phyloP scores from a whole-genome alignment of 1,139 yeast genomes.

The Taiozyma sp. region DNA sequence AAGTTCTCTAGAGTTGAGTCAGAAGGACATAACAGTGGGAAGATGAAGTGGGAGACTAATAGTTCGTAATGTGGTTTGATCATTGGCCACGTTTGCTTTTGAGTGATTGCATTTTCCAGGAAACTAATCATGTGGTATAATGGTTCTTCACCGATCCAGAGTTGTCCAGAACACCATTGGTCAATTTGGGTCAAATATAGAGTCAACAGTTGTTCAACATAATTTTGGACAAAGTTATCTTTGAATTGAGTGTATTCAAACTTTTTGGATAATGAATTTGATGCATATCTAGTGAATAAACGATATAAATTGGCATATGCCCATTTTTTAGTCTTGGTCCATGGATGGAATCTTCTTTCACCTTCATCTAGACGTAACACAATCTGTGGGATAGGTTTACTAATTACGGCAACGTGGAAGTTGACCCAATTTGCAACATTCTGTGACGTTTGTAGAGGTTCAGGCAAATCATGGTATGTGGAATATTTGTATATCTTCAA shows the following conservation, averaged over 20 bases:
- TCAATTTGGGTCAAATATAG: conserved; percentile 63
- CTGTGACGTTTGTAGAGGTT: conserved; percentile 53
- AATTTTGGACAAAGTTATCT: conserved; percentile 41
- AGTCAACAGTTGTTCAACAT: conserved; percentile 68
- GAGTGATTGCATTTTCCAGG: conserved; percentile 63
- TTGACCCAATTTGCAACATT: conserved; percentile 68
- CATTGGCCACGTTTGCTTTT: conserved; percentile 63
- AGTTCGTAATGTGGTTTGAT: conserved; percentile 66
- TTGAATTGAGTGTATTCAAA: conserved; percentile 48
- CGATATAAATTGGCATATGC: conserved; percentile 74
- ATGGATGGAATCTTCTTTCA: conserved; percentile 43
- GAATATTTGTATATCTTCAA: conserved; percentile 79
- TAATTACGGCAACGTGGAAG: conserved; percentile 66
- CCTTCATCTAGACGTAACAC: conserved; percentile 41
- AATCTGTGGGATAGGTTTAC: conserved; percentile 50
- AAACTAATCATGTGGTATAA: conserved; percentile 65
- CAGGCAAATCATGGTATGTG: conserved; percentile 75
- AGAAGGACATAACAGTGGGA: conserved; percentile 71
- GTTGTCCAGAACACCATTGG: conserved; percentile 57
- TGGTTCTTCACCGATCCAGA: conserved; percentile 69
- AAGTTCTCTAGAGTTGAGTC: conserved; percentile 68
- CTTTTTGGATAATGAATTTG: conserved; percentile 42
- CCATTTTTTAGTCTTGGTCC: conserved; percentile 90
- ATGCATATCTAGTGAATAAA: conserved; percentile 70
- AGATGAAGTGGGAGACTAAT: conserved; percentile 66